phyloP scores from a whole-genome alignment of 108 stramenopile genomes.

The Pseudonitzschia multiseries region DNA sequence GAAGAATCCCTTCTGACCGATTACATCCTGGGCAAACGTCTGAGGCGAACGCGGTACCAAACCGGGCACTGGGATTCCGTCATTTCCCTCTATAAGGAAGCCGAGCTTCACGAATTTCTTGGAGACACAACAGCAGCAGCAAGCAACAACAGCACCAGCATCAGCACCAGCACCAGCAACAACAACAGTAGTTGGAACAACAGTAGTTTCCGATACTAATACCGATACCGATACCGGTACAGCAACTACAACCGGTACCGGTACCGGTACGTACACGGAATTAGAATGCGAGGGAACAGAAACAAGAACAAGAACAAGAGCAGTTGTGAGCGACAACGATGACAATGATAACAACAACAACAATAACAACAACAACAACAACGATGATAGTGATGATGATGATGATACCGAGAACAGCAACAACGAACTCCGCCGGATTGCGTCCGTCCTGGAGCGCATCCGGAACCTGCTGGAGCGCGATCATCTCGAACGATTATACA shows the following conservation, averaged over 20 bases:
- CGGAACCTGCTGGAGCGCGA: constrained; percentile 44
- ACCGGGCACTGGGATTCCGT: constrained; percentile 92
- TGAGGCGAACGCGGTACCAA: constrained; percentile 51
- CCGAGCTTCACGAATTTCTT: constrained; percentile 47
- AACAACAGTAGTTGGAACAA: too few relatives aligned
- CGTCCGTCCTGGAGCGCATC: neutral
- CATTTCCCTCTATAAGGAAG: constrained; percentile 81
- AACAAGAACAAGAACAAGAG: constrained; percentile 8
- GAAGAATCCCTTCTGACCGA: neutral
- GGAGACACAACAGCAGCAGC: too few relatives aligned
- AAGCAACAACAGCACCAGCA: neutral
- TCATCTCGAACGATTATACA: constrained; percentile 33
- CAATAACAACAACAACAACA: too few relatives aligned
- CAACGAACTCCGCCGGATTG: neutral
- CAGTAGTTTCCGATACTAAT: too few relatives aligned
- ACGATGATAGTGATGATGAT: too few relatives aligned
- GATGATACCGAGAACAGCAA: neutral
- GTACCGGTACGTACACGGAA: neutral
- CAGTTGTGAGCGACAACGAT: too few relatives aligned
- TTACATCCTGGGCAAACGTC: neutral
- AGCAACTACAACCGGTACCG: neutral
- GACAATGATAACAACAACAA: too few relatives aligned
- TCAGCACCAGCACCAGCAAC: too few relatives aligned
- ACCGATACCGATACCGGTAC: too few relatives aligned
- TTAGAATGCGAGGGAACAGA: too few relatives aligned